Evolutionary conservation across 2,329 filamentous ascomycete species (phyloP).

Genomic region (Aspergillus sp.): DNA sequence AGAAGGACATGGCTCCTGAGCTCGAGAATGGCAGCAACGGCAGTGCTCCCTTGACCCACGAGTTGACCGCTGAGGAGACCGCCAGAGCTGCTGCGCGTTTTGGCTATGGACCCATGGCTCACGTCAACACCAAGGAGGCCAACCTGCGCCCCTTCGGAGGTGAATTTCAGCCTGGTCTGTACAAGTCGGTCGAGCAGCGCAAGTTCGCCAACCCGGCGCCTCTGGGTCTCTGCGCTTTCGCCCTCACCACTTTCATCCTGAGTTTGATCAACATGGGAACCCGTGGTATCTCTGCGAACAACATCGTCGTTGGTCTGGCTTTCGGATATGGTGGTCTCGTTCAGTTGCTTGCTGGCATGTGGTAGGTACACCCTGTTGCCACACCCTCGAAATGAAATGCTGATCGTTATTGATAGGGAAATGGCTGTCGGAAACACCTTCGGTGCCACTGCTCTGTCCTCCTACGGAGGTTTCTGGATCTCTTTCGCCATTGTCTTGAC

Average conservation of each 20-base stretch:
- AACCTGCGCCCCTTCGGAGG: conserved; percentile 66
- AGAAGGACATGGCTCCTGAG: conserved; percentile 34
- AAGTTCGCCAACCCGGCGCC: conserved; percentile 80
- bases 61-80: conserved; percentile 48
- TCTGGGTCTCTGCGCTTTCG: conserved; percentile 75
- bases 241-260: conserved; percentile 79
- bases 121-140: conserved; percentile 49
- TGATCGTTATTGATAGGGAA: conserved; percentile 59
- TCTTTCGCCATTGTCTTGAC: conserved; percentile 71
- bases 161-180: conserved; percentile 71
- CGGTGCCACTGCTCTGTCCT: conserved; percentile 77
- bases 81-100: conserved; percentile 50
- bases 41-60: conserved; percentile 24
- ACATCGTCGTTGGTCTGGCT: conserved; percentile 68
- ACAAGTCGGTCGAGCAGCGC: conserved; percentile 64
- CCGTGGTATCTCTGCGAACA: conserved; percentile 61
- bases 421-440: conserved; percentile 88
- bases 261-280: conserved; percentile 72
- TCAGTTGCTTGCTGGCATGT: conserved; percentile 82
- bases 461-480: conserved; percentile 85
- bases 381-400: background rate
- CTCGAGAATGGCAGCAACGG: conserved; percentile 15
- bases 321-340: conserved; percentile 77
- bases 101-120: conserved; percentile 55
- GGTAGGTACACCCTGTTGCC: conserved; percentile 54